A percentile compares a stretch with the other conserved stretches of the same genome.
Evolutionary conservation across 2,329 filamentous ascomycete genomes (phyloP).

Genomic region (Harringtonia lauricola): DNA sequence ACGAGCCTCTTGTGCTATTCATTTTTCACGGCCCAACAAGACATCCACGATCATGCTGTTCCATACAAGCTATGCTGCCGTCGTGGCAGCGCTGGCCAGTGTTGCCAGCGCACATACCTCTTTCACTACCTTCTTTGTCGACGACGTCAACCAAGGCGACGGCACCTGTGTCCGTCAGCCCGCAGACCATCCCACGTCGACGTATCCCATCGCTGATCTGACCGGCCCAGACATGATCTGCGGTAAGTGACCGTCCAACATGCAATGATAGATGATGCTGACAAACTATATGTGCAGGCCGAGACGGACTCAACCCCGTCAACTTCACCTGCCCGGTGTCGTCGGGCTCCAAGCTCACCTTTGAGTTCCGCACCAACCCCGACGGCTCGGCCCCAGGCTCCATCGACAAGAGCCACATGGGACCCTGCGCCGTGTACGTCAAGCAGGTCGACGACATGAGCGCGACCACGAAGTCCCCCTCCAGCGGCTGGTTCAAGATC

Average conservation of each 20-base stretch:
- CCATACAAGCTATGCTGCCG: constrained; percentile 8
- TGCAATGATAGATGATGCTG: background rate
- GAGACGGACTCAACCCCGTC: constrained; percentile 31
- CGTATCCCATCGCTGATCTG: constrained; percentile 46
- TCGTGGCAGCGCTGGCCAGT: constrained; percentile 24
- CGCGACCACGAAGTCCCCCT: constrained; percentile 39
- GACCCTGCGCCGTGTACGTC: constrained; percentile 63
- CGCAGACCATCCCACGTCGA: constrained; percentile 37
- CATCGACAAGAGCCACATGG: constrained; percentile 52
- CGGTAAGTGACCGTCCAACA: constrained; percentile 35
- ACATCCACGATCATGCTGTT: no score
- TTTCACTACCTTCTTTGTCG: constrained; percentile 52
- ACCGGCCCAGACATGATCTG: constrained; percentile 57
- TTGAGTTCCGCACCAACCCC: constrained; percentile 54
- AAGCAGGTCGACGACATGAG: constrained; percentile 53
- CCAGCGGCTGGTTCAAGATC: constrained; percentile 65
- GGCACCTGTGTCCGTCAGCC: constrained; percentile 63
- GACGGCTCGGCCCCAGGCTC: constrained; percentile 40
- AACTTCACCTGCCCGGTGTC: constrained; percentile 35
- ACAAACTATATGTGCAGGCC: constrained; percentile 23
- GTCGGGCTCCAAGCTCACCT: constrained; percentile 47
- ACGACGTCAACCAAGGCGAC: constrained; percentile 55
- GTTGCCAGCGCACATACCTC: constrained; percentile 44
- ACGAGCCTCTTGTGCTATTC: no score
- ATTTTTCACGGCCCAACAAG: no score